phyloP scores from a whole-genome alignment of 2,329 filamentous ascomycete genomes.

The Rutstroemia sp. region DNA sequence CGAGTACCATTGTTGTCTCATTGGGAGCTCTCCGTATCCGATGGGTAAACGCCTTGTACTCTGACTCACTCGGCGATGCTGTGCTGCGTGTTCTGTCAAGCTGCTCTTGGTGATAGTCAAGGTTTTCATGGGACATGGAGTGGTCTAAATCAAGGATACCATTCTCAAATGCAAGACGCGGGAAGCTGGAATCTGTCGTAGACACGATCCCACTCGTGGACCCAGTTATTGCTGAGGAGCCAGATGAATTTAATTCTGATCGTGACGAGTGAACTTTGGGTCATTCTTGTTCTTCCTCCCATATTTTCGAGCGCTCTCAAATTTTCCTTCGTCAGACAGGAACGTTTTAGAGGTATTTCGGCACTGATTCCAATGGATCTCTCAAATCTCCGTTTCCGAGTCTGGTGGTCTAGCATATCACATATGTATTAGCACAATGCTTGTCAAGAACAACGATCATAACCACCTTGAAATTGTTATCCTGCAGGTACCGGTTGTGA shows the following conservation, averaged over 20 bases:
- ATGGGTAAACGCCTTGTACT: conserved; percentile 7
- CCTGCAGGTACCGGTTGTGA: too few species aligned
- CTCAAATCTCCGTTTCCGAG: conserved; percentile 64
- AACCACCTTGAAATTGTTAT: too few species aligned
- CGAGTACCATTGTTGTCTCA: conserved; percentile 3
- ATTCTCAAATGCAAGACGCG: conserved; percentile 1
- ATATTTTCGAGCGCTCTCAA: neutral
- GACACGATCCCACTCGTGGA: neutral
- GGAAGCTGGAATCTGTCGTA: conserved; percentile 6
- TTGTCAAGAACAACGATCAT: too few species aligned
- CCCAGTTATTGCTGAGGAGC: neutral
- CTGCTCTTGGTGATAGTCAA: conserved; percentile 1
- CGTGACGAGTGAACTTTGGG: too few species aligned
- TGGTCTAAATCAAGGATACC: conserved; percentile 3
- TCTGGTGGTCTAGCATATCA: conserved; percentile 51
- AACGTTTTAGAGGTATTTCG: neutral
- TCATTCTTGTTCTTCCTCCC: neutral
- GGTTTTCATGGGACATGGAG: conserved; percentile 6
- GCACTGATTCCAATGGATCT: neutral
- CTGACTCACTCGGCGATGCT: conserved; percentile 10
- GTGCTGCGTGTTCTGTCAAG: conserved; percentile 2
- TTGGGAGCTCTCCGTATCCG: conserved; percentile 7
- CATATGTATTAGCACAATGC: too few species aligned
- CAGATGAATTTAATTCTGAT: too few species aligned
- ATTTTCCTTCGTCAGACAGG: neutral